Base-by-base conservation (phyloP, 73 alveolate species). In the Paramecium primaurelia region DNA sequence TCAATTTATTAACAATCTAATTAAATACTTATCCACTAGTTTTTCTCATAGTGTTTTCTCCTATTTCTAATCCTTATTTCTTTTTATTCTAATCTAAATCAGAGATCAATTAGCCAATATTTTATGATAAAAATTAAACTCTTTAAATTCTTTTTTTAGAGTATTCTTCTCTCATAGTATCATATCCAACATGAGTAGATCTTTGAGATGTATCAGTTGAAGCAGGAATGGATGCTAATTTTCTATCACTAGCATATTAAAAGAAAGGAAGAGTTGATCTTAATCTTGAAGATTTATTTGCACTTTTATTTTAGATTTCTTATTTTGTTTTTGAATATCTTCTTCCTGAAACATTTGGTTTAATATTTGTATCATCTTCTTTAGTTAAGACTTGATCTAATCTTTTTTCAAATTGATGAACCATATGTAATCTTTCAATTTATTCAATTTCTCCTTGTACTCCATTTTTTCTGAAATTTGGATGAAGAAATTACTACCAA, bases 21-120 rank as follows among this genome's bases (percentile, higher is more conserved):
- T 80, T 42, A 64, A 80, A 80, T 22, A 80, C 75, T 36, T 44
- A 26, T 20, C 49, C 44, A 49, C 91, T 80, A 42, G 91, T 80
- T 58, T 80, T 80, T 45, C 91, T 80, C 91, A 80, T 80, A 4
- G 91, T 49, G n/a, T 45, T 80, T 26, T 80, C 91, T 3, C 91
- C 91, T 8, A 80, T 44, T 80, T 80, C 71, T 20, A 45, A 37
- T 22, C 77, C 75, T 44, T 80, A 14, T 11, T 80, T 80, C 22
- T 80, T 45, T 47, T 80, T 25, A 25, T 25, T 45, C 14, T 25
- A 49, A 20, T 49, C 91, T 18, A 80, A 80, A 47, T 80, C 91
- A 45, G 91, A 80, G 25, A 80, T 44, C 49, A 80, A 80, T 25
- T 34, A 44, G 6, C 91, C 91, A 14, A 80, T 44, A 80, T 80